Conservation (phyloP, 176 grass and related monocot genomes). For the Oryza officinalis region DNA sequence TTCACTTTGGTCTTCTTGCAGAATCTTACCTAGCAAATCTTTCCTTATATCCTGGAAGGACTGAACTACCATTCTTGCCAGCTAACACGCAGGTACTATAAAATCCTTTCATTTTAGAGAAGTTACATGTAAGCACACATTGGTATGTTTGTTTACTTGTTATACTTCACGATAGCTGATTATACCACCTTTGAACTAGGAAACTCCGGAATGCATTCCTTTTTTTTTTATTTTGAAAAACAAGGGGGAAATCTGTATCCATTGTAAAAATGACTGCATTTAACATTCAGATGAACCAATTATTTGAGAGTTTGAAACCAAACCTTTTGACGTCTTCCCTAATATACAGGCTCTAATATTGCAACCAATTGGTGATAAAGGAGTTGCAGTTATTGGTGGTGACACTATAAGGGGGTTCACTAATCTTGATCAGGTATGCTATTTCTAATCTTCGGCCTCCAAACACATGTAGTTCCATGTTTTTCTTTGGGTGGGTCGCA, state of each 20-base stretch:
- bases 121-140: slow-evolving; percentile 11
- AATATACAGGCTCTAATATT: slow-evolving; percentile 67
- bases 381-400: slow-evolving; percentile 76
- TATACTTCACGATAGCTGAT: background rate
- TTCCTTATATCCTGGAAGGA: slow-evolving; percentile 74
- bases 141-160: background rate
- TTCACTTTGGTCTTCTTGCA: slow-evolving; percentile 38
- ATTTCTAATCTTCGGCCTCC: background rate
- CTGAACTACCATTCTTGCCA: slow-evolving; percentile 82
- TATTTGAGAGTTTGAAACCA: background rate
- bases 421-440: slow-evolving; percentile 66
- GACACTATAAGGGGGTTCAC: slow-evolving; percentile 91
- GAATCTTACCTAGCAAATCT: slow-evolving; percentile 95
- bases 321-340: background rate
- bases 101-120: slow-evolving; percentile 19
- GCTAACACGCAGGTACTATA: slow-evolving; percentile 76
- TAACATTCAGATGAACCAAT: background rate
- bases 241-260: background rate
- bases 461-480: background rate
- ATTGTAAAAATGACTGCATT: background rate
- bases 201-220: background rate
- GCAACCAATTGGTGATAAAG: slow-evolving; percentile 80
- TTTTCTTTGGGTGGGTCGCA: background rate
- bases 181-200: background rate
- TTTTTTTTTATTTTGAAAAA: background rate